Evolutionary conservation across 75 land plant genomes (phyloP), one percentile per base, ranked within the genome.

Genomic region (Cunninghamia lanceolata): DNA sequence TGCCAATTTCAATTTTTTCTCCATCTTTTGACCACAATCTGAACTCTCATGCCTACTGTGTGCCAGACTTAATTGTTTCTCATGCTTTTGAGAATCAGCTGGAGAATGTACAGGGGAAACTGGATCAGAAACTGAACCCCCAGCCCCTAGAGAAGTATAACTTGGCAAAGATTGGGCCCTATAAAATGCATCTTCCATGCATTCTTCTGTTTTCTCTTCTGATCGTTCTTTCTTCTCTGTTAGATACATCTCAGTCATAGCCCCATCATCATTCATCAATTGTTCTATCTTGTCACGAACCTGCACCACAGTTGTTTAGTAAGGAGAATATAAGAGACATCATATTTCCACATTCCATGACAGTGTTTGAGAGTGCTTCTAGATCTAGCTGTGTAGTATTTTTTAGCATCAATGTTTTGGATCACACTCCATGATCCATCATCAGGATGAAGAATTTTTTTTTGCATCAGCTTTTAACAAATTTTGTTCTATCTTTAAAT

Each of bases 211-310:
- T 19, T 21, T 19, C 66, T 54, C 59, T 54, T 54, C 59, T 54
- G 59, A 54, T 59, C 88, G 87, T 86, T 90, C 90, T 46, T 93
- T 94, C 89, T 95, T 97, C 85, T 93, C 93, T n/a, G 99, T 96
- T 30, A 97, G 91, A 84, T 94, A 97, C 94, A 96, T 93, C 89
- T 94, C 98, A n/a, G 98, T 95, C 99, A 97, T 96, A 83, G 94
- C 98, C 17, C 96, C 95, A 87, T 97, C 98, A 91, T 97, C 99
- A 90, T 97, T 98, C 98, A 96, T 97, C 5, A 95, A 89, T 38
- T 97, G 97, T 73, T 97, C 99, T 40, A 97, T 95, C 88, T 97
- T 97, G 91, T 95, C 99, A 35, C 91, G 90, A 46, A 97, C 94
- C 99, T 96, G 88, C 54, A 83, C 87, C n/a, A 45, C 14, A 28